Base-by-base conservation (phyloP, 352 stramenopile species). In the Pythium scleroteichum region DNA sequence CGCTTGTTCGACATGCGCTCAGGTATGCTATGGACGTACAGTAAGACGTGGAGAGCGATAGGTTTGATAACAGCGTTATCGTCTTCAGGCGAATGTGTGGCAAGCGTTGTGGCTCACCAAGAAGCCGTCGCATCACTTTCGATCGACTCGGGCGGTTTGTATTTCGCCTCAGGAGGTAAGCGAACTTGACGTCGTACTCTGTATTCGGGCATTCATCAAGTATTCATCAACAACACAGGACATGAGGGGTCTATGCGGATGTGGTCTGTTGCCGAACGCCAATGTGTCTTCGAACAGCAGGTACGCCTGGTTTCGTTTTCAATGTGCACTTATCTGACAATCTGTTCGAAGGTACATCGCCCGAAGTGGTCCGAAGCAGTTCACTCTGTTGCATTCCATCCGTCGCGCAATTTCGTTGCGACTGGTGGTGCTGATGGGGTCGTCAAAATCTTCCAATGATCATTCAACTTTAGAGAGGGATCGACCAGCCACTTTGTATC, bases 371-470 rank as follows among this genome's bases (percentile, higher is more conserved):
- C 75, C 4, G 86, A 95, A 71, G 84, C 86, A 23, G 64, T 92
- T 22, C 78, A 94, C 64, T 75, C 79, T 19, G 83, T 95, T 17
- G 68, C 62, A 32, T 94, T 89, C 59, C 86, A 95, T 38, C 75
- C 79, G 54, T 87, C 84, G 8, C 86, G 82, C 22, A 92, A 89
- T 60, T 93, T 88, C 52, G 82, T 95, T 45, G 86, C 86, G 12
- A 88, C 86, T 0, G 75, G 79, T 27, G 86, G 86, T 19, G 86
- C 86, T 5, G 86, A 95, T 57, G 85, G 84, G 72, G 77, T 87
- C 64, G 81, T 95, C 75, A 95, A 95, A 69, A 82, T 95, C 68
- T 95, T 91, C 69, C 86, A 95, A 65, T 95, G 45, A 20, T 19
- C 7, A 20, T 19, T 20, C 13, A 44, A 13, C 14, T 35, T 35